These are phyloP conservation scores for Suaeda aralocaspica DNA, from an alignment of 148 eudicot species.

Conservation along the genomic window DNA sequence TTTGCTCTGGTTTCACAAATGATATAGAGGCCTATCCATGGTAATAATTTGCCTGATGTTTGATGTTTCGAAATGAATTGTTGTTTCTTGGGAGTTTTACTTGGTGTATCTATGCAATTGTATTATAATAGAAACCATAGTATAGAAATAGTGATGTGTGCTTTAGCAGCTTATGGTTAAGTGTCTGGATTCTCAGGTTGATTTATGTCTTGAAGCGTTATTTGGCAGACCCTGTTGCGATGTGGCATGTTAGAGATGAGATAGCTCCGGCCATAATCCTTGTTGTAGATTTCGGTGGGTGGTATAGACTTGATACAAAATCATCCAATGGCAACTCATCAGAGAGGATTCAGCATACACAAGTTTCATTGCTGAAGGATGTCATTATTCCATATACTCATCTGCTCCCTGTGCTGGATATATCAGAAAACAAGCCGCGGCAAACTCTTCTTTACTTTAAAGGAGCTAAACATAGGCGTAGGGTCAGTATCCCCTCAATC, in stretches of 20 bases:
- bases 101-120: not conserved
- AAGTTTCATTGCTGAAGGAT: slow-evolving; percentile 88
- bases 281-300: slow-evolving; percentile 98
- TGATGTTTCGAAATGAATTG: not conserved
- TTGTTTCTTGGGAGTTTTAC: not conserved
- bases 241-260: slow-evolving; percentile 93
- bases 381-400: slow-evolving; percentile 86
- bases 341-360: slow-evolving; percentile 75
- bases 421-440: slow-evolving; percentile 63
- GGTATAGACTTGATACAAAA: slow-evolving; percentile 79
- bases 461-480: slow-evolving; percentile 94
- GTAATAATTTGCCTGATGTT: too few species aligned
- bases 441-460: slow-evolving; percentile 81
- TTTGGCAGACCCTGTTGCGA: slow-evolving; percentile 99
- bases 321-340: slow-evolving; percentile 54
- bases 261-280: slow-evolving; percentile 83
- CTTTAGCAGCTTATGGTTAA: slow-evolving; percentile 56
- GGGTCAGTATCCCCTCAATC: slow-evolving; percentile 48
- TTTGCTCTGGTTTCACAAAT: not conserved
- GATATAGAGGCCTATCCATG: too few species aligned
- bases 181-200: slow-evolving; percentile 90
- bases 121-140: not conserved
- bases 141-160: slow-evolving; percentile 20
- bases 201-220: slow-evolving; percentile 92
- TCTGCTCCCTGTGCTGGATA: slow-evolving; percentile 56